Evolutionary conservation across 768 basidiomycete species (phyloP), one percentile per base, ranked within the genome.

Genomic region (Phylloporus sp.): DNA sequence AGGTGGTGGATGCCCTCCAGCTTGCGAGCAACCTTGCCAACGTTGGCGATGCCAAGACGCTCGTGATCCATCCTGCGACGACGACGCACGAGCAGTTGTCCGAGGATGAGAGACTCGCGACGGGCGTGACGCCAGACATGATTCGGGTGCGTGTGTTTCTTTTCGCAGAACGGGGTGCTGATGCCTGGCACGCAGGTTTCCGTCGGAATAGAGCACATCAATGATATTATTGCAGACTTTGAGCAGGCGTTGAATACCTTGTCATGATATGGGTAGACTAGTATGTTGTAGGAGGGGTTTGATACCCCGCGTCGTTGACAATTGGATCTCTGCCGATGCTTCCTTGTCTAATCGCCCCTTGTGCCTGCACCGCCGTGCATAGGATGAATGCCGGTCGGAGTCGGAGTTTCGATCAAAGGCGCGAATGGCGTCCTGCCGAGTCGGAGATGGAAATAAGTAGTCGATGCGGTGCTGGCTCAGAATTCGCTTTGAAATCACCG

Each of bases 21-120:
- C 72, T 91, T 6, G 84, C 82, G 15, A 84, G 82, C 56, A 69
- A 87, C 58, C 72, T 88, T 9, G 84, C 84, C 11, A 88, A 88
- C 57, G 82, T 87, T 21, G 84, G 82, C 1, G 77, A 79, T 37
- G 73, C 78, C 18, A 82, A 83, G 66, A 81, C 78, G 9, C 71
- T 83, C 4, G 79, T 80, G 22, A 79, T 84, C 44, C 77, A 79
- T 49, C 80, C 81, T 1, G 71, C 71, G 11, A 68, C 71, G 14
- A 81, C 82, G 35, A 83, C 81, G 6, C 82, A 83, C 54, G 69
- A 77, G 53, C 81, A 83, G 58, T 61, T 82, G 42, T 63, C 65
- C 1, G 63, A 61, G 4, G 69, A 73, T 35, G 81, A 83, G 57
- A 73, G 74, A 54, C n/a, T 66, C 18, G 54, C 61, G 6, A 58